phyloP scores from a whole-genome alignment of 2,329 filamentous ascomycete genomes.

The Periconia sp. region DNA sequence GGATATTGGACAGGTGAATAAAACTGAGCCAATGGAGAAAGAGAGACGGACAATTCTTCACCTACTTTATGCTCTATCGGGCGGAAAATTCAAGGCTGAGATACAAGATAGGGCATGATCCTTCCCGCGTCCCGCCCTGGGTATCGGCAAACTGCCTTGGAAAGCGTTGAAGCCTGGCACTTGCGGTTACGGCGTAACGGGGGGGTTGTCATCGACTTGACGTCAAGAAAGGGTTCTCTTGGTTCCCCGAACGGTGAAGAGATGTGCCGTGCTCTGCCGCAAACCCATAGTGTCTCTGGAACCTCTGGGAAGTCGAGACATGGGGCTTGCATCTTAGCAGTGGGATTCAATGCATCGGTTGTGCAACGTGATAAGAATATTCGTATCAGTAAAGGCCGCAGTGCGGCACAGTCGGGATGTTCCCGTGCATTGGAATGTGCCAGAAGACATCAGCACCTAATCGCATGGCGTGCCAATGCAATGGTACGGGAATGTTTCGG shows the following conservation, averaged over 20 bases:
- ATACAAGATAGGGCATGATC: neutral
- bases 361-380: slow-evolving; percentile 23
- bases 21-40: neutral
- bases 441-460: slow-evolving; percentile 15
- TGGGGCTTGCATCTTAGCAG: slow-evolving; percentile 13
- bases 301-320: slow-evolving; percentile 7
- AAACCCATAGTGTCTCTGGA: slow-evolving; percentile 12
- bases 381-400: slow-evolving; percentile 29
- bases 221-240: slow-evolving; percentile 8
- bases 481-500: slow-evolving; percentile 14
- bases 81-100: slow-evolving; percentile 11
- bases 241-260: slow-evolving; percentile 8
- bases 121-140: neutral
- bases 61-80: slow-evolving; percentile 9
- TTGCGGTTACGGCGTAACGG: slow-evolving; percentile 16
- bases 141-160: slow-evolving; percentile 8
- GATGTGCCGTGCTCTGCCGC: slow-evolving; percentile 30
- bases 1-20: neutral
- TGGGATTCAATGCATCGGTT: slow-evolving; percentile 8
- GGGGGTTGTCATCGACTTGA: slow-evolving; percentile 8
- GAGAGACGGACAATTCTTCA: neutral
- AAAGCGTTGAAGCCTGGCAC: slow-evolving; percentile 7
- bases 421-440: slow-evolving; percentile 9
- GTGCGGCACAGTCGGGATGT: slow-evolving; percentile 23
- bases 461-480: neutral